These are phyloP conservation scores for Aspergillus amoenus DNA, from an alignment of 2,329 filamentous ascomycete species.

Conservation along the genomic window DNA sequence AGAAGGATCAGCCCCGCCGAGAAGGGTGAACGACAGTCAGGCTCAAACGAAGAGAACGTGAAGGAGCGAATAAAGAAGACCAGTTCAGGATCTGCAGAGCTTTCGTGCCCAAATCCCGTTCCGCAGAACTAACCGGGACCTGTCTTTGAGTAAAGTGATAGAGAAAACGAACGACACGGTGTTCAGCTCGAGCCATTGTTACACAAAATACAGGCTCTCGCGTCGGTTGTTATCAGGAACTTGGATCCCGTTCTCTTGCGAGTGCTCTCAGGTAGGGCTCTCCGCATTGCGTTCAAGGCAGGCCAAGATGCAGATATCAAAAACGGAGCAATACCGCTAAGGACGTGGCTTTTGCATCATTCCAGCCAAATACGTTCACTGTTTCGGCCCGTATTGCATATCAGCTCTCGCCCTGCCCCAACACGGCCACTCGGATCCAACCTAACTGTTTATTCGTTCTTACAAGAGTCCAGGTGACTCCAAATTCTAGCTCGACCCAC, in stretches of 20 bases:
- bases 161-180: constrained; percentile 11
- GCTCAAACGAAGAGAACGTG: constrained; percentile 17
- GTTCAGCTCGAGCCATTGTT: constrained; percentile 19
- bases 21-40: constrained; percentile 23
- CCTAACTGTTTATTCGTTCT: constrained; percentile 33
- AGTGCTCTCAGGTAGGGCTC: constrained; percentile 43
- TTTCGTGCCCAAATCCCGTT: constrained; percentile 16
- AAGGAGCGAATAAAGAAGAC: constrained; percentile 20
- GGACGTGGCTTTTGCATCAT: constrained; percentile 38
- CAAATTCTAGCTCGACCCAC: constrained; percentile 33
- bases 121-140: constrained; percentile 8
- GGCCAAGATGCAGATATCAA: constrained; percentile 47
- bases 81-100: constrained; percentile 15
- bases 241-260: constrained; percentile 25
- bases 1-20: constrained; percentile 31
- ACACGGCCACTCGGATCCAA: constrained; percentile 28
- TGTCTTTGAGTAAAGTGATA: constrained; percentile 15
- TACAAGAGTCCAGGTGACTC: constrained; percentile 42
- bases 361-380: constrained; percentile 30
- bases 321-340: constrained; percentile 39
- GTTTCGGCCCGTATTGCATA: constrained; percentile 33
- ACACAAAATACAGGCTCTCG: constrained; percentile 20
- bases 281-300: constrained; percentile 39
- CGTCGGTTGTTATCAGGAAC: constrained; percentile 26
- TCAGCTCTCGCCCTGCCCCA: constrained; percentile 27